These are phyloP conservation scores for Cutaneotrichosporon curvatum DNA, from an alignment of 1,284 basidiomycete genomes.

Conservation along the genomic window DNA sequence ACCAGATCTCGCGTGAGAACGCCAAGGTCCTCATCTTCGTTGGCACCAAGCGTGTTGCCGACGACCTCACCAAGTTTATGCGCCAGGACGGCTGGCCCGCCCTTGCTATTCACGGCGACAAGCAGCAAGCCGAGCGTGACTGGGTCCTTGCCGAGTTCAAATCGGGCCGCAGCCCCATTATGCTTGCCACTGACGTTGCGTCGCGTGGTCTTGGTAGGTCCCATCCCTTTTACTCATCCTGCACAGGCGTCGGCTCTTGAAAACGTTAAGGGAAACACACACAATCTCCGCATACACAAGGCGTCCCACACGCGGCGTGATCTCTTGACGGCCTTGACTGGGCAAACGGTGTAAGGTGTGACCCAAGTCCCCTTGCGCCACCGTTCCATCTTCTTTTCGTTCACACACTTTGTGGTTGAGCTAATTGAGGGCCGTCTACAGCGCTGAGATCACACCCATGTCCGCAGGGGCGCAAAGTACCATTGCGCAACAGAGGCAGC, in stretches of 20 bases:
- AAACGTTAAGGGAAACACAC: background rate
- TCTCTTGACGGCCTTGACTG: conserved; percentile 12
- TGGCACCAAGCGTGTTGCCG: conserved; percentile 93
- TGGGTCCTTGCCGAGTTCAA: conserved; percentile 99
- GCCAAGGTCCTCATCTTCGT: conserved; percentile 99
- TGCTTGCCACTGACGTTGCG: conserved; percentile 96
- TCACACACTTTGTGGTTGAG: background rate
- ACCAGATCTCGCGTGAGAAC: conserved; percentile 91
- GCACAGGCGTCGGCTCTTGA: conserved; percentile 22
- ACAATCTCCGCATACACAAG: background rate
- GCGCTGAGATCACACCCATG: conserved; percentile 6
- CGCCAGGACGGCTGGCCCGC: conserved; percentile 98
- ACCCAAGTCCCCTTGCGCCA: conserved; percentile 5
- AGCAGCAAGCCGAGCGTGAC: conserved; percentile 84
- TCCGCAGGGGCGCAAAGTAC: background rate
- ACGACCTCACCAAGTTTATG: conserved; percentile 95
- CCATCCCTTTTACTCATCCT: conserved; percentile 20
- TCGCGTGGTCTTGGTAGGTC: conserved; percentile 99
- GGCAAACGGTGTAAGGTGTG: conserved; percentile 2
- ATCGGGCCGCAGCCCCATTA: conserved; percentile 90
- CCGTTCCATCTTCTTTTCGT: background rate
- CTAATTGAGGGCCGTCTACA: conserved; percentile 13
- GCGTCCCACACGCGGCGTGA: conserved; percentile 7
- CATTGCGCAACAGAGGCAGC: too few relatives aligned
- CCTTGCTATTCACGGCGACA: conserved; percentile 97